Base-by-base conservation (phyloP, 2,329 filamentous ascomycete species). In the Monilinia laxa region DNA sequence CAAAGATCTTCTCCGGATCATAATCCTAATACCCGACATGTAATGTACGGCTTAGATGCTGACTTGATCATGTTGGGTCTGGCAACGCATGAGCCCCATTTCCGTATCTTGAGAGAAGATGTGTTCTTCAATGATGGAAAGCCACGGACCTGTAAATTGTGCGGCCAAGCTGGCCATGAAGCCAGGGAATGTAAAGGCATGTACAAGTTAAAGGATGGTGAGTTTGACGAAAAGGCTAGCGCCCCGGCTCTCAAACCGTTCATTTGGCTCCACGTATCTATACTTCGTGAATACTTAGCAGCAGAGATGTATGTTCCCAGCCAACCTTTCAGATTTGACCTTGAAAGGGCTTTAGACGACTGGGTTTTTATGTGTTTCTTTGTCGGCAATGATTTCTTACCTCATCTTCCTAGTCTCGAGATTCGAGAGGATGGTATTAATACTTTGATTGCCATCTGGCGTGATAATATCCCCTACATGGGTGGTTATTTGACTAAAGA, bases 301-400 rank as follows among this genome's bases (percentile, higher is more conserved):
- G 89, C 92, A 62, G 95, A 99, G 79, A 87, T 99, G 74, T 85
- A 90, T 74, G 89, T 97, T 45, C 89, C 92, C 23, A 85, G 88
- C 66, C 86, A 97, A 71, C 89, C 89, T 1, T 98, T 98, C 79
- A 86, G 87, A 65, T 98, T 96, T 78, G 93, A 99, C 76, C 83
- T 99, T 55, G 95, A 99, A 79, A 88, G 95, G 71, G 93, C 93
- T 35, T 86, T 98, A 68, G 95, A 98, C 78, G 94, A 98, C 77
- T 98, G 94, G 95, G 92, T 98, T 18, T 98, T 98, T 78, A 95
- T 98, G 88, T 98, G 94, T 80, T 98, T 96, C 81, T 98, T 98
- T 77, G 94, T 98, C 66, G 94, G 94, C 72, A 99, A 99, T 79
- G 96, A 99, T 81, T 99, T 99, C 80, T 81, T 99, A 72, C 95